Conservation (phyloP, 176 grass and related monocot species). For the Otatea glauca region DNA sequence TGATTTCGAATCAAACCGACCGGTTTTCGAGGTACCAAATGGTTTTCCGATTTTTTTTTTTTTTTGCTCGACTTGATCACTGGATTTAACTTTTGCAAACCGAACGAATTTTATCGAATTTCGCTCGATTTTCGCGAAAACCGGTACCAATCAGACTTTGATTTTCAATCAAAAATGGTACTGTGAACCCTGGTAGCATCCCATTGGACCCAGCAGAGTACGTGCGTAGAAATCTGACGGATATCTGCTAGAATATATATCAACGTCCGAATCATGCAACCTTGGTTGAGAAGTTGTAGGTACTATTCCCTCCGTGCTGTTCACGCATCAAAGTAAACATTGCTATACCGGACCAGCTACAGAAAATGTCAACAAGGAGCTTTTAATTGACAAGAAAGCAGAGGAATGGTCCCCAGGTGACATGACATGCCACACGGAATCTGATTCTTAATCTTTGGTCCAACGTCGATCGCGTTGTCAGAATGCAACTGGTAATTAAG, state of each 20-base stretch:
- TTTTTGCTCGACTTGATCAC: no score
- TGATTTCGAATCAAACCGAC: no score
- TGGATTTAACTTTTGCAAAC: no score
- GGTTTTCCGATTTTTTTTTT: no score
- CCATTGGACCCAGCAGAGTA: not conserved
- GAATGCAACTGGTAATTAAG: not conserved
- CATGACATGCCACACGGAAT: not conserved
- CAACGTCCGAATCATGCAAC: no score
- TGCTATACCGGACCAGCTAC: not conserved
- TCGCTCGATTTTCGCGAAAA: no score
- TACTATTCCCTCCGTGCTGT: not conserved
- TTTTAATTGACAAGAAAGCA: not conserved
- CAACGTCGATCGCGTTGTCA: not conserved
- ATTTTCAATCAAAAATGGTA: no score
- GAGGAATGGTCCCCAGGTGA: not conserved
- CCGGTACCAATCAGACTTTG: no score
- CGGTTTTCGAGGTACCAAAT: no score
- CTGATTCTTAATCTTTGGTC: not conserved
- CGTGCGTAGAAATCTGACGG: not conserved
- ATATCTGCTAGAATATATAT: not conserved
- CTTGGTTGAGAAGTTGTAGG: no score
- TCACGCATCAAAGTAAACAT: not conserved
- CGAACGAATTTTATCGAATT: no score
- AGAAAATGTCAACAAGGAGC: conserved; percentile 13
- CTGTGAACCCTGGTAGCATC: no score